phyloP scores from a whole-genome alignment of 345 rosid genomes.

The Arabis alpina region DNA sequence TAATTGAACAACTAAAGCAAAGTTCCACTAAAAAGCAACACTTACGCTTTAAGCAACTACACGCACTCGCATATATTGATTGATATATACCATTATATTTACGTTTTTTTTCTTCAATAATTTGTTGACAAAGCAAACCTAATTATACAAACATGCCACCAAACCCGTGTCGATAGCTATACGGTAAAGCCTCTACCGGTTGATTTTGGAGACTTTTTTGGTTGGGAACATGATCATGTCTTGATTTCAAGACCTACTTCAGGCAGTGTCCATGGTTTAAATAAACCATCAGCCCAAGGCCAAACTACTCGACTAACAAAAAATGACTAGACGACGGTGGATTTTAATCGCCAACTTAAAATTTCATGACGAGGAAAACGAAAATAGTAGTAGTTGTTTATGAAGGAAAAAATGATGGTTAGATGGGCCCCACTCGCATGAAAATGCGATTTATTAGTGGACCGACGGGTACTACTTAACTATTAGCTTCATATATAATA shows the following conservation, averaged over 20 bases:
- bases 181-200: too few relatives aligned
- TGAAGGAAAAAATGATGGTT: too few relatives aligned
- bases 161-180: too few relatives aligned
- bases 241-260: too few relatives aligned
- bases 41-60: slow-evolving; percentile 43
- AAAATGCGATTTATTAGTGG: slow-evolving; percentile 17
- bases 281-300: too few relatives aligned
- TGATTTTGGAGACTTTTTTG: too few relatives aligned
- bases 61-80: slow-evolving; percentile 35
- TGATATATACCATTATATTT: slow-evolving; percentile 16
- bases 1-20: slow-evolving; percentile 39
- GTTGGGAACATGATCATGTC: too few relatives aligned
- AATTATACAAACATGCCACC: background rate
- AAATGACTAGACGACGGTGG: slow-evolving; percentile 4
- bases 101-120: background rate
- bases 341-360: background rate
- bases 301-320: too few relatives aligned
- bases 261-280: too few relatives aligned
- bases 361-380: background rate
- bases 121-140: background rate
- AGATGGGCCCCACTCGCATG: slow-evolving; percentile 28
- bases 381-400: background rate
- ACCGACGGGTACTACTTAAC: slow-evolving; percentile 38
- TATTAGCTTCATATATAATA: background rate
- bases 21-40: slow-evolving; percentile 29